Evolutionary conservation across 1,284 basidiomycete genomes (phyloP).

Genomic region (Cryptococcus sp.): DNA sequence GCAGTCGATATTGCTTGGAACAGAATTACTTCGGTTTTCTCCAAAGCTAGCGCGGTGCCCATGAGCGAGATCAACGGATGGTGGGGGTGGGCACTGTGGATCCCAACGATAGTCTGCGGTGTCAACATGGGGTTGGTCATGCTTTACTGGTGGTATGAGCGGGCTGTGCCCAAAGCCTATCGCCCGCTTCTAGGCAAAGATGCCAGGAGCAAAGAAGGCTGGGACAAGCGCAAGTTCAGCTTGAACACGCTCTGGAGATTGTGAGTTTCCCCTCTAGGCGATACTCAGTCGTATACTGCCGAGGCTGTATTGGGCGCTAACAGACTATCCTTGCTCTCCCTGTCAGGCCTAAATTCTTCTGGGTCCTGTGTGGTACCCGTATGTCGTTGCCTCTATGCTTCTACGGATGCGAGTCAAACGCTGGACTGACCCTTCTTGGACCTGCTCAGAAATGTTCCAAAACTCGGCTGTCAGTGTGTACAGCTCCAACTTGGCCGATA

Average conservation of each 20-base stretch:
- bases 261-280: conserved; percentile 12
- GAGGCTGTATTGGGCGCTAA: conserved; percentile 3
- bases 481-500: conserved; percentile 53
- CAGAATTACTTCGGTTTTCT: conserved; percentile 37
- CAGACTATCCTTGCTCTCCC: too few relatives aligned
- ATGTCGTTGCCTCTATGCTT: conserved; percentile 14
- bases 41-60: conserved; percentile 44
- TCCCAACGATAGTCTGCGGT: conserved; percentile 44
- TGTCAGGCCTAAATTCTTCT: conserved; percentile 42
- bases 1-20: conserved; percentile 46
- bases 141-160: conserved; percentile 48
- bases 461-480: conserved; percentile 52
- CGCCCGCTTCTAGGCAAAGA: conserved; percentile 34
- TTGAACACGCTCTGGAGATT: conserved; percentile 21
- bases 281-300: neutral
- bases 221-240: conserved; percentile 22
- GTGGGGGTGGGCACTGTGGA: conserved; percentile 53
- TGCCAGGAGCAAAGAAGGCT: conserved; percentile 27
- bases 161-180: conserved; percentile 41
- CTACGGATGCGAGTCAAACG: too few relatives aligned
- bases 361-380: conserved; percentile 39
- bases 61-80: conserved; percentile 48
- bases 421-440: conserved; percentile 1
- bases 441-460: conserved; percentile 40
- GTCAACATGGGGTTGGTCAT: conserved; percentile 38